phyloP scores from a whole-genome alignment of 2,329 filamentous ascomycete genomes.

The Fusarium sp. region DNA sequence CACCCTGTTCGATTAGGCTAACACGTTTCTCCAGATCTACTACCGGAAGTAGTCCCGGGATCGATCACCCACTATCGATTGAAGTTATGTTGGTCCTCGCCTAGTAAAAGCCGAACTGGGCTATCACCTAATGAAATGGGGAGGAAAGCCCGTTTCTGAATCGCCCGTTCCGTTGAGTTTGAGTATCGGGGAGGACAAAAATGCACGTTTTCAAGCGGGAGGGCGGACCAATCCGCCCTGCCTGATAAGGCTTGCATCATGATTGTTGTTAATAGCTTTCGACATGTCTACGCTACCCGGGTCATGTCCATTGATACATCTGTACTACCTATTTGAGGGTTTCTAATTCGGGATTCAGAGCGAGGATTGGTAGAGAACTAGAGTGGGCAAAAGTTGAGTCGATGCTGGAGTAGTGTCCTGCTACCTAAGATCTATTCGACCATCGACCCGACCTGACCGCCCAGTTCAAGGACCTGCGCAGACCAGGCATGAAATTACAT shows the following conservation, averaged over 20 bases:
- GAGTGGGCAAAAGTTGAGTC: neutral
- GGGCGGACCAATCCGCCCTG: slow-evolving; percentile 19
- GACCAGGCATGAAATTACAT: slow-evolving; percentile 16
- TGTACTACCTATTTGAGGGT: slow-evolving; percentile 33
- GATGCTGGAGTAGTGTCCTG: neutral
- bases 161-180: slow-evolving; percentile 1
- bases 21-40: slow-evolving; percentile 58
- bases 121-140: slow-evolving; percentile 1
- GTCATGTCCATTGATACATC: slow-evolving; percentile 27
- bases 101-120: slow-evolving; percentile 1
- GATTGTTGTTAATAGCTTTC: slow-evolving; percentile 35
- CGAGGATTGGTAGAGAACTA: slow-evolving; percentile 5
- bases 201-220: slow-evolving; percentile 23
- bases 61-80: neutral
- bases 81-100: slow-evolving; percentile 6
- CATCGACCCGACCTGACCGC: neutral
- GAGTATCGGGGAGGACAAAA: slow-evolving; percentile 8
- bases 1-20: slow-evolving; percentile 27
- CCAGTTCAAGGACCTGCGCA: neutral
- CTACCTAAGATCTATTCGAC: neutral
- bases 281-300: slow-evolving; percentile 22
- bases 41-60: slow-evolving; percentile 60
- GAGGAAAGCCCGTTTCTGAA: neutral
- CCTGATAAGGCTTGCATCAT: slow-evolving; percentile 18
- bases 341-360: slow-evolving; percentile 14